Base-by-base conservation (phyloP, 306 rosid species). In the Vicia faba region DNA sequence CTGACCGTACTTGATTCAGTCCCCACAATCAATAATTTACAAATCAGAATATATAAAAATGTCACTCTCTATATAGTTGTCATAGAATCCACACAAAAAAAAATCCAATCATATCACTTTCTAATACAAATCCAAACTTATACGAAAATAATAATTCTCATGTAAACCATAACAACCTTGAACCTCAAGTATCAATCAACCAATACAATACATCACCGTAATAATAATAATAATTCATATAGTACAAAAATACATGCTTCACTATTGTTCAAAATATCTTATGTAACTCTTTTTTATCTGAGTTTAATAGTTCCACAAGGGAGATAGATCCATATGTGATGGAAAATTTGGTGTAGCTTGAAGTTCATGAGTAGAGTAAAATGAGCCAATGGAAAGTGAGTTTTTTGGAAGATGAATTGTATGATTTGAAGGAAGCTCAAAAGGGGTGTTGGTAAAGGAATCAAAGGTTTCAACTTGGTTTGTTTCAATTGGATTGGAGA, bases 401-500 rank as follows among this genome's bases (percentile, higher is more conserved):
- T 49, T 67, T 72, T 68, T 69, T 12, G 91, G 75, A 43, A 77
- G 73, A 8, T 49, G 8, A 0, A 8, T 49, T 18, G 69, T 33
- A 38, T 66, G 67, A 66, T 63, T 72, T 10, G 91, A 70, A 58
- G 81, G 40, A 67, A 54, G 40, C 1, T 61, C 73, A 57, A 75
- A 83, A 10, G 51, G 60, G 31, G 76, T 33, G 69, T 81, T 80
- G 70, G 26, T 74, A 75, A 74, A 76, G 67, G 82, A 76, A 69
- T 81, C 74, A 55, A 78, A 66, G 66, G 80, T 76, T 16, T 49
- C 86, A 56, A 45, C 64, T 70, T 66, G 88, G 79, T 79, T 79
- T 80, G 80, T 76, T 57, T 80, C 82, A 43, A 76, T 64, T 63
- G 81, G 73, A 83, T 70, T 89, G 98, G 98, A 92, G 98, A 92